phyloP scores from a whole-genome alignment of 23 red algal species.

The Chondrus crispus region DNA sequence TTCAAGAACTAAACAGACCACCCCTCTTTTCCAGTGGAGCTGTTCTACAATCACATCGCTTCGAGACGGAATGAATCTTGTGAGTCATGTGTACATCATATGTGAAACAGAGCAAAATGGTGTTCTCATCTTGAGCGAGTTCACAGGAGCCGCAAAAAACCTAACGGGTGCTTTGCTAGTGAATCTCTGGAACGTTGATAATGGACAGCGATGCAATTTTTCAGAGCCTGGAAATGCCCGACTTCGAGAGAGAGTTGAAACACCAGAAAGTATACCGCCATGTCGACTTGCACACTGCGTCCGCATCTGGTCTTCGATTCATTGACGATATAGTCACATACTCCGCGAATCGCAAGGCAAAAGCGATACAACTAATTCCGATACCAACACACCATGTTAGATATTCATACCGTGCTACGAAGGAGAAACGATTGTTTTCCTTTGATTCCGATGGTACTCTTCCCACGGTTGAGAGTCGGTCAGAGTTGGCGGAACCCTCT shows the following conservation, averaged over 20 bases:
- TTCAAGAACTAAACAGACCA: no score
- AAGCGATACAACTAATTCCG: neutral
- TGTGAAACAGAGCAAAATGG: conserved; percentile 53
- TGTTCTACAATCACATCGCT: no score
- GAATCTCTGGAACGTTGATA: conserved; percentile 62
- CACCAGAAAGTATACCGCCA: conserved; percentile 53
- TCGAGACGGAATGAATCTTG: conserved; percentile 66
- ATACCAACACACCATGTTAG: neutral
- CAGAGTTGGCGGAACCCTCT: conserved; percentile 32
- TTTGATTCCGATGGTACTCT: conserved; percentile 74
- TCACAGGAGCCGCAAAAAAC: conserved; percentile 60
- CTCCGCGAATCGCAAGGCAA: neutral
- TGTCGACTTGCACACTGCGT: conserved; percentile 33
- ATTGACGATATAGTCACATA: conserved; percentile 38
- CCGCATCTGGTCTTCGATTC: conserved; percentile 33
- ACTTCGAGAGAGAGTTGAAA: conserved; percentile 34
- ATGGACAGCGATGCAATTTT: conserved; percentile 39
- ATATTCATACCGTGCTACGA: neutral
- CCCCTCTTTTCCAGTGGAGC: no score
- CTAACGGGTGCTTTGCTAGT: conserved; percentile 63
- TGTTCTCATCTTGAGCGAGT: conserved; percentile 56
- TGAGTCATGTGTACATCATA: conserved; percentile 61
- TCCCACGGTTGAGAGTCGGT: neutral
- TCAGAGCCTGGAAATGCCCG: conserved; percentile 25
- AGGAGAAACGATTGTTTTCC: conserved; percentile 12